Base-by-base conservation (phyloP, 306 rosid genomes). In the Ziziphus jujuba region DNA sequence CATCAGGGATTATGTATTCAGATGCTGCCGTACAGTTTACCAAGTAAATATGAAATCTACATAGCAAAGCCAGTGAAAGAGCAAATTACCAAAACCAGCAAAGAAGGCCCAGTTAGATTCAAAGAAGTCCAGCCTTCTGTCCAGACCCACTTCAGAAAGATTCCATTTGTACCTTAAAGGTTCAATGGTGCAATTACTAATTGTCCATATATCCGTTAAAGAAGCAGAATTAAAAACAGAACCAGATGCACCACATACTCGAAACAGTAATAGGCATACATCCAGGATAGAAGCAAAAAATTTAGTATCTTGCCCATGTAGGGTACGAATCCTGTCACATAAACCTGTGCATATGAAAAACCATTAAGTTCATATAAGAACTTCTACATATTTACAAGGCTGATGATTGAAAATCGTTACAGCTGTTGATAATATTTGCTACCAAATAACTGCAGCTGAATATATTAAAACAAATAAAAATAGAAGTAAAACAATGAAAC, bases 221-320 rank as follows among this genome's bases (percentile, higher is more conserved):
- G 61, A 25, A 78, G 62, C 63, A 23, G 66, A 60, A 51, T 33
- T 72, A 71, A 55, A 36, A 77, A 62, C 38, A 67, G 61, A 43
- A 52, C 24, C 34, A 51, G 17, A 74, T 19, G 69, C 58, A 59
- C 54, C 80, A 85, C 96, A 40, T 92, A 92, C 98, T 92, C 98
- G 66, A 92, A 92, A 80, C 96, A 84, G 80, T 87, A 92, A 72
- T 92, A 92, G 77, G 98, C 98, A 75, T 93, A 93, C 87, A 93
- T 86, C 98, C 98, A 90, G 71, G 97, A 87, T 45, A 90, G 91
- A 75, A 90, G 93, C 45, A 90, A 55, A 68, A 90, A 84, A 56
- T 87, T 93, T 58, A 93, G 76, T 70, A 81, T 77, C 88, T 78
- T 93, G 75, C 98, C 98, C 21, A 83, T 72, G 71, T 69, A 86